phyloP scores from a whole-genome alignment of 441 rosid species.

The Populus hybrid region DNA sequence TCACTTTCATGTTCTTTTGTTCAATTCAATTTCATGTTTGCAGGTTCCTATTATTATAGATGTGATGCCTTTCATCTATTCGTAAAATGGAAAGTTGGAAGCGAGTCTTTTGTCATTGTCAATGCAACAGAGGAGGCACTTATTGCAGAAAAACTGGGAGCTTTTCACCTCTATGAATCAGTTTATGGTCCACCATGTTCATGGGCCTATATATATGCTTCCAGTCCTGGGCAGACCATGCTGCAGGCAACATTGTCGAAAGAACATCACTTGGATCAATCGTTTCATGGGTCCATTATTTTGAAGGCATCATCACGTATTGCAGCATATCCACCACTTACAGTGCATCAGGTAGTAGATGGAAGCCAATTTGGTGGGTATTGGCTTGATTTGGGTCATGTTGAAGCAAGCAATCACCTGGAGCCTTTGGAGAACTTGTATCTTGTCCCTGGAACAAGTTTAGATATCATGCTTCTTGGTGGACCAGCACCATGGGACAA shows the following conservation, averaged over 20 bases:
- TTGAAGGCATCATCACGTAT: slow-evolving; percentile 71
- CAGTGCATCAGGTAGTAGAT: slow-evolving; percentile 62
- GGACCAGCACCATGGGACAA: slow-evolving; percentile 91
- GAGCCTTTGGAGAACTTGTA: slow-evolving; percentile 52
- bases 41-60: slow-evolving; percentile 73
- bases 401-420: slow-evolving; percentile 41
- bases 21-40: slow-evolving; percentile 29
- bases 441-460: slow-evolving; percentile 86
- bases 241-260: slow-evolving; percentile 74
- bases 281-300: slow-evolving; percentile 50
- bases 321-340: slow-evolving; percentile 80
- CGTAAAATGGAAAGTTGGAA: slow-evolving; percentile 78
- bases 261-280: slow-evolving; percentile 54
- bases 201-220: slow-evolving; percentile 63
- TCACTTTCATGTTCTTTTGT: slow-evolving; percentile 23
- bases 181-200: slow-evolving; percentile 73
- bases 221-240: slow-evolving; percentile 70
- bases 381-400: slow-evolving; percentile 54
- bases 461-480: slow-evolving; percentile 70
- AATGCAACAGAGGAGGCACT: slow-evolving; percentile 52
- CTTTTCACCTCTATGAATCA: slow-evolving; percentile 22
- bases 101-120: slow-evolving; percentile 60
- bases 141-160: slow-evolving; percentile 37
- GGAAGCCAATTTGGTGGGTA: slow-evolving; percentile 93
- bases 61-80: slow-evolving; percentile 80